Conservation (phyloP, 192 early-diverging fungal genomes). For the Lobosporangium transversale region DNA sequence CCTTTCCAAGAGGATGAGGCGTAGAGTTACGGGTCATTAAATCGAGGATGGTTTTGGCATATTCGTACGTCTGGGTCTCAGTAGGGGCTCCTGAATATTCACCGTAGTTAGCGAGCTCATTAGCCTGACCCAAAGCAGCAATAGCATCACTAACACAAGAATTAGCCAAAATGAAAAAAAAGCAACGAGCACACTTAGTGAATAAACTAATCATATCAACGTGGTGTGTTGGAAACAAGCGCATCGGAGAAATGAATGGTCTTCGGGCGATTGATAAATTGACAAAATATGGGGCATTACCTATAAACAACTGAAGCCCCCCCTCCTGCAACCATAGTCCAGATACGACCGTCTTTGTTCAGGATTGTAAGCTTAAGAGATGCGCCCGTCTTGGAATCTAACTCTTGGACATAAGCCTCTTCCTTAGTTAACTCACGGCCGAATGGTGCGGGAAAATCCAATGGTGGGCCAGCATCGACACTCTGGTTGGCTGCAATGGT, state of each 20-base stretch:
- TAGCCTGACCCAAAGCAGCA: slow-evolving; percentile 92
- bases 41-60: slow-evolving; percentile 97
- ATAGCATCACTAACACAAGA: slow-evolving; percentile 84
- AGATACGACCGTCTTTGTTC: slow-evolving; percentile 94
- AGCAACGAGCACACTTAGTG: no score
- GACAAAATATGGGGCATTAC: slow-evolving; percentile 10
- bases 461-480: slow-evolving; percentile 81
- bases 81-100: slow-evolving; percentile 99
- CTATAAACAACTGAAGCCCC: slow-evolving; percentile 97
- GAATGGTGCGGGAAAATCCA: slow-evolving; percentile 98
- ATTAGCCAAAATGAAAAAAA: neutral
- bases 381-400: slow-evolving; percentile 98
- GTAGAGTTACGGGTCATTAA: slow-evolving; percentile 91
- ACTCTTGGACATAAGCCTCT: slow-evolving; percentile 97
- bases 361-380: slow-evolving; percentile 98
- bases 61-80: slow-evolving; percentile 99
- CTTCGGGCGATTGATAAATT: neutral
- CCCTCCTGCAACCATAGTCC: slow-evolving; percentile 99
- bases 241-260: neutral
- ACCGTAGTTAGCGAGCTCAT: slow-evolving; percentile 99
- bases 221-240: neutral
- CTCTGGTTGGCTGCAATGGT: slow-evolving; percentile 33
- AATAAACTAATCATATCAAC: neutral
- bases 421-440: slow-evolving; percentile 96
- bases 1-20: slow-evolving; percentile 89